Conservation (phyloP, 1,139 yeast genomes). For the Blastobotrys apis region DNA sequence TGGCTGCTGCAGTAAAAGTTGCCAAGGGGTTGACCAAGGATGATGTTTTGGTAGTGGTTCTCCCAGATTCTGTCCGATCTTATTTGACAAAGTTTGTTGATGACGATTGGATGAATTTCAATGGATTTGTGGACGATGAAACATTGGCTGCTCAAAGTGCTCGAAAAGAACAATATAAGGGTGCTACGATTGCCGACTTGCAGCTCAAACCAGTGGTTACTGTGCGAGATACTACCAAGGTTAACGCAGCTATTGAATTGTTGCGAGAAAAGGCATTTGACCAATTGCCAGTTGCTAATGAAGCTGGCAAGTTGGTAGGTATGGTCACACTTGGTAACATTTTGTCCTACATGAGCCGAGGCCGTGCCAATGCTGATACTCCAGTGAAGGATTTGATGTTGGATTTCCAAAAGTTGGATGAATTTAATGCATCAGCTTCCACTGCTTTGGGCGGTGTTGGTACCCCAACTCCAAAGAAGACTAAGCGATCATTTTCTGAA, state of each 20-base stretch:
- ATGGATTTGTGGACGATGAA: constrained; percentile 59
- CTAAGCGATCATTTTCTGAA: constrained; percentile 63
- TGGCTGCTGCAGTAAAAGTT: constrained; percentile 74
- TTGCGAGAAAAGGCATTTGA: constrained; percentile 78
- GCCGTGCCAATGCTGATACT: constrained; percentile 55
- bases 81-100: constrained; percentile 85
- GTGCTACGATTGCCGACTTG: constrained; percentile 63
- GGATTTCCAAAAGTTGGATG: constrained; percentile 66
- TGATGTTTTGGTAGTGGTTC: constrained; percentile 72
- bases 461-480: constrained; percentile 47
- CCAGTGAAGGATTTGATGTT: constrained; percentile 61
- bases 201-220: constrained; percentile 80
- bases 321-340: constrained; percentile 73
- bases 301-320: constrained; percentile 64
- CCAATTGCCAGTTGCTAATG: constrained; percentile 72
- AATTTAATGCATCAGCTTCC: constrained; percentile 44
- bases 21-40: constrained; percentile 67
- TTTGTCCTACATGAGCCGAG: constrained; percentile 62
- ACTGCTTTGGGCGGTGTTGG: constrained; percentile 21
- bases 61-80: constrained; percentile 86
- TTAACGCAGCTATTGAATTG: constrained; percentile 63
- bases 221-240: constrained; percentile 58
- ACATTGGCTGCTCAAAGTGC: constrained; percentile 41
- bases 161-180: constrained; percentile 48
- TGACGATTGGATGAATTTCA: constrained; percentile 86